Base-by-base conservation (phyloP, 108 stramenopile species). In the Skeletonema grethae region DNA sequence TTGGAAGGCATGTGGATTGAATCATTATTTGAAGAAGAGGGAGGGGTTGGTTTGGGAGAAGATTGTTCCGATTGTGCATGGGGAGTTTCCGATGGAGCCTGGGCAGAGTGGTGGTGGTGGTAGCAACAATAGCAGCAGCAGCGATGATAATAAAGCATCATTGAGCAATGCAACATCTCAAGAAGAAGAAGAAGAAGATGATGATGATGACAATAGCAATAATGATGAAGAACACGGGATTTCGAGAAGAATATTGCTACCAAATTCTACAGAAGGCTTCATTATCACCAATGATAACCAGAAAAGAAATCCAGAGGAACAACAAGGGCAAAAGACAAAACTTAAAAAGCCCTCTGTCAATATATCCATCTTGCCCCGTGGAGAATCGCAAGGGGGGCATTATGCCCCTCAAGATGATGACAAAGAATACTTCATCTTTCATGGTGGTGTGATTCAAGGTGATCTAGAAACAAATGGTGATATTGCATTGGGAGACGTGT, bases 381-480 rank as follows among this genome's bases (percentile, higher is more conserved):
- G 82, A 35, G 82, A 83, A 56, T 39, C 61, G 7, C 73, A 67
- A 38, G 82, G 82, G n/a, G 82, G 82, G 4, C 72, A 80, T 43
- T 79, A 73, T 45, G 15, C 39, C 6, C 10, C 30, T 25, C 20
- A 55, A 24, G 29, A 39, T 12, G 28, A 35, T 20, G 77, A 41
- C 60, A 58, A 56, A 7, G 72, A 73, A 12, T 63, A 29, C 39
- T 76, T 82, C 34, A 65, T 82, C 28, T 58, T 82, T 12, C 73
- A 82, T 32, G 81, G 81, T 7, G 81, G 81, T 10, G 63, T 82
- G 35, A 70, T 72, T 25, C 41, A 67, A 34, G 25, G 35, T 31
- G 58, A 43, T 25, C 15, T 57, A 5, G 59, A 62, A 38, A 31
- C 48, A 16, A 68, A 29, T 15, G 61, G 61, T 0, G 48, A 63